Conservation (phyloP, 176 grass and related monocot species). For the Tuctoria greenei region DNA sequence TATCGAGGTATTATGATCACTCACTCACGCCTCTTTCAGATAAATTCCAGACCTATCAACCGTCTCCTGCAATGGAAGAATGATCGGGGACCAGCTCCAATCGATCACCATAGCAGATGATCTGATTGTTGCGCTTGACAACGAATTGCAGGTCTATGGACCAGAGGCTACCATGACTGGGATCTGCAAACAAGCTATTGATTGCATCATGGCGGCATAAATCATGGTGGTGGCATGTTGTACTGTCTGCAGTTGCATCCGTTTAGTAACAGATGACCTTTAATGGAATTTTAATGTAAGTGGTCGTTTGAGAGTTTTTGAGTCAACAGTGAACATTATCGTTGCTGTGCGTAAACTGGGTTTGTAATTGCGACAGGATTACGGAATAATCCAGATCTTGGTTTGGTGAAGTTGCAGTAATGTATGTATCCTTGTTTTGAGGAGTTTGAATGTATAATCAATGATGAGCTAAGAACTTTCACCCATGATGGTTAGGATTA, state of each 20-base stretch:
- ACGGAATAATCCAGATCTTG: constrained; percentile 31
- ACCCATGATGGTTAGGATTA: too few relatives aligned
- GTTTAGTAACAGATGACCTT: constrained; percentile 19
- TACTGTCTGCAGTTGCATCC: background rate
- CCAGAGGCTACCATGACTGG: constrained; percentile 96
- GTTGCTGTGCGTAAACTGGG: background rate
- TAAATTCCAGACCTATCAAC: background rate
- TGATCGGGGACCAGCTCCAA: background rate
- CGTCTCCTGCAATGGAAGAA: background rate
- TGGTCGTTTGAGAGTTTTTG: constrained; percentile 2
- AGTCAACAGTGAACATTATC: constrained; percentile 12
- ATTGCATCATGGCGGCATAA: constrained; percentile 71
- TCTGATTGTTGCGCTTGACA: constrained; percentile 14
- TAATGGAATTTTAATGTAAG: background rate
- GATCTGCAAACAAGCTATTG: constrained; percentile 94
- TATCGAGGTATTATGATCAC: constrained; percentile 73
- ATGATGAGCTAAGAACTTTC: too few relatives aligned
- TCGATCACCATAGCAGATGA: background rate
- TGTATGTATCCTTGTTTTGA: background rate
- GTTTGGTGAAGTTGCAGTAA: background rate
- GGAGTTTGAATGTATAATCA: too few relatives aligned
- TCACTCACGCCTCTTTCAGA: background rate
- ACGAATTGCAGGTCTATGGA: constrained; percentile 70
- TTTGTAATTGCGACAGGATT: background rate
- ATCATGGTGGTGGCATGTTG: background rate